Percentiles rank a stretch among this genome's conserved stretches.
Evolutionary conservation across 208 protist genomes (phyloP).

Genomic region (Naegleria lovaniensis): DNA sequence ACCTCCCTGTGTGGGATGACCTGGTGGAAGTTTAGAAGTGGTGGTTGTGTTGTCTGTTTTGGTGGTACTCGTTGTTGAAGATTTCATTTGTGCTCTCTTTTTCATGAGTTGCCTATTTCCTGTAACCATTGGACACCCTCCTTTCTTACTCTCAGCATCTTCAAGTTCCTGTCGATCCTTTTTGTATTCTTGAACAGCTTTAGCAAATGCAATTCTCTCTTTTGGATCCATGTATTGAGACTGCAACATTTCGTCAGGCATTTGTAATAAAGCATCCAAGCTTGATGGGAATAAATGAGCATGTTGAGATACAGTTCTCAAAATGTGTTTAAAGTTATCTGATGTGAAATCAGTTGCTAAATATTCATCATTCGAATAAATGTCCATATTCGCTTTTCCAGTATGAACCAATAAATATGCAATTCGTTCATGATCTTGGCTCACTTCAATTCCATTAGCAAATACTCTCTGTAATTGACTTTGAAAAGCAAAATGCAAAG

Average conservation of each 20-base stretch:
- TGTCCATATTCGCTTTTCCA: background rate
- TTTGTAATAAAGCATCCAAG: background rate
- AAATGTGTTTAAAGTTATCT: background rate
- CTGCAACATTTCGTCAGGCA: background rate
- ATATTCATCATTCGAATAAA: conserved; percentile 7
- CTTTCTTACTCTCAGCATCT: background rate
- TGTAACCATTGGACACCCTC: background rate
- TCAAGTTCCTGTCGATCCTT: background rate
- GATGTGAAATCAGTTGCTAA: background rate
- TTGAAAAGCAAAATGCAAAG: conserved; percentile 13
- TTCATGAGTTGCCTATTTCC: background rate
- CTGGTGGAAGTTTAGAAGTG: background rate
- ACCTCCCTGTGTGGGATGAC: background rate
- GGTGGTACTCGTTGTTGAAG: background rate
- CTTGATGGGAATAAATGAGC: background rate
- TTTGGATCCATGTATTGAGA: background rate
- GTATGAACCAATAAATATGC: background rate
- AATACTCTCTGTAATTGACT: conserved; percentile 9
- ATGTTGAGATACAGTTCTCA: background rate
- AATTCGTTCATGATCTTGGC: conserved; percentile 1
- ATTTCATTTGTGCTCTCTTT: background rate
- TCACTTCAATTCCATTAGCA: conserved; percentile 5
- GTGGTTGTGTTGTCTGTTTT: background rate
- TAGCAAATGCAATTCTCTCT: background rate
- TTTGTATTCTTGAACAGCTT: background rate